phyloP scores from a whole-genome alignment of 306 rosid species.

The Vigna hirtella region DNA sequence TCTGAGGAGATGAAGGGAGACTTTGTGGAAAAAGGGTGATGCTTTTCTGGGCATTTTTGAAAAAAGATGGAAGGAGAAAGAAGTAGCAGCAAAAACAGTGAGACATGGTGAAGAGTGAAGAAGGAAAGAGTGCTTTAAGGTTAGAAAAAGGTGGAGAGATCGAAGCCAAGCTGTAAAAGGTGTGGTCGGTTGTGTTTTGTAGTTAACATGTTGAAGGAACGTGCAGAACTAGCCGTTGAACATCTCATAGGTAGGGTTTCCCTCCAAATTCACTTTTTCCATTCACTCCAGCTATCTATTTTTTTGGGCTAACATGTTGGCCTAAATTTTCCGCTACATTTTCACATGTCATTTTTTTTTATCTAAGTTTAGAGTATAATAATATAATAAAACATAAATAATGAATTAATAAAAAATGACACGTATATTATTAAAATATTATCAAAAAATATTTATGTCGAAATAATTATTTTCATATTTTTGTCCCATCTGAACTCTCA shows the following conservation, averaged over 20 bases:
- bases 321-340: no score
- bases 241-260: not conserved
- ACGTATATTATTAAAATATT: no score
- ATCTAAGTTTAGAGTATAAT: no score
- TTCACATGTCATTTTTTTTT: no score
- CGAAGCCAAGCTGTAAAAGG: not conserved
- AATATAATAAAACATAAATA: no score
- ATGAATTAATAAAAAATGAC: no score
- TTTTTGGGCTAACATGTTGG: no score
- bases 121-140: not conserved
- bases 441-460: no score
- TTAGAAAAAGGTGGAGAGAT: not conserved
- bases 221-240: not conserved
- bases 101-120: not conserved
- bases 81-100: no score
- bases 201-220: not conserved
- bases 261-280: not conserved
- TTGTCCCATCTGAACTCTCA: no score
- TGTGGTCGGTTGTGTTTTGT: no score
- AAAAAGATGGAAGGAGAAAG: not conserved
- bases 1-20: constrained; percentile 35
- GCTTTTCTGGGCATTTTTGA: constrained; percentile 57
- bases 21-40: constrained; percentile 48
- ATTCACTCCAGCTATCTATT: not conserved
- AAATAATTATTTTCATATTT: no score